A percentile compares a stretch with the other conserved stretches of the same genome.
phyloP scores from a whole-genome alignment of 1,139 yeast species.

The Protomyces arabidopsidicola region DNA sequence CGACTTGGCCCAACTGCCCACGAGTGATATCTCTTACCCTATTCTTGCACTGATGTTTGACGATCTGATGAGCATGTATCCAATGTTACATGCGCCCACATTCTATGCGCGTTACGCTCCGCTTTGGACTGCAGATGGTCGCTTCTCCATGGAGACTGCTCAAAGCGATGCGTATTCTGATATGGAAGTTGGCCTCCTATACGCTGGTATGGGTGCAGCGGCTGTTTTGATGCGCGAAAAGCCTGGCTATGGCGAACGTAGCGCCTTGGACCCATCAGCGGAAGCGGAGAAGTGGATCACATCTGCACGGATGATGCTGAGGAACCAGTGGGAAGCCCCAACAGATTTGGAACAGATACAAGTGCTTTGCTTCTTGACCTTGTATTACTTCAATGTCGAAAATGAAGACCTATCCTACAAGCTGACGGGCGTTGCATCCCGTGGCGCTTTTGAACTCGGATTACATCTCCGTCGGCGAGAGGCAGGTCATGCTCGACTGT shows the following conservation, averaged over 20 bases:
- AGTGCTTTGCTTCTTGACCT: not conserved
- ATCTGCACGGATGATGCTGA: constrained; percentile 9
- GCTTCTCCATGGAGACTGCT: not conserved
- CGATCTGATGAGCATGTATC: constrained; percentile 18
- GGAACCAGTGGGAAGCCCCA: not conserved
- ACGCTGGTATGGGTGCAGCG: constrained; percentile 16
- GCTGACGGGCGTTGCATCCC: constrained; percentile 10
- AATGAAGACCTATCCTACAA: constrained; percentile 16
- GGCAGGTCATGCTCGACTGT: not conserved
- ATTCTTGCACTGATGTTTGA: constrained; percentile 11
- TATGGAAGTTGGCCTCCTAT: constrained; percentile 12
- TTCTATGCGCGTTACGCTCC: constrained; percentile 10
- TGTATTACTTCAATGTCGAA: constrained; percentile 7
- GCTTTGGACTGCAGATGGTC: constrained; percentile 4
- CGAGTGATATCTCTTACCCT: not conserved
- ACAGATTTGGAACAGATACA: constrained; percentile 13
- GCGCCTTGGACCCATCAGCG: not conserved
- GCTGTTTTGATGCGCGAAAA: not conserved
- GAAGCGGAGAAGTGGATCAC: constrained; percentile 6
- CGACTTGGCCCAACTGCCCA: not conserved
- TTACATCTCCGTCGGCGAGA: constrained; percentile 12
- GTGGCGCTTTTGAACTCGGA: constrained; percentile 17
- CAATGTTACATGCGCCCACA: constrained; percentile 20
- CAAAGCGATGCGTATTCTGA: constrained; percentile 2
- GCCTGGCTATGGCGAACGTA: not conserved